phyloP scores from a whole-genome alignment of 805 yeast species.

The Grigorovia jiainica region DNA sequence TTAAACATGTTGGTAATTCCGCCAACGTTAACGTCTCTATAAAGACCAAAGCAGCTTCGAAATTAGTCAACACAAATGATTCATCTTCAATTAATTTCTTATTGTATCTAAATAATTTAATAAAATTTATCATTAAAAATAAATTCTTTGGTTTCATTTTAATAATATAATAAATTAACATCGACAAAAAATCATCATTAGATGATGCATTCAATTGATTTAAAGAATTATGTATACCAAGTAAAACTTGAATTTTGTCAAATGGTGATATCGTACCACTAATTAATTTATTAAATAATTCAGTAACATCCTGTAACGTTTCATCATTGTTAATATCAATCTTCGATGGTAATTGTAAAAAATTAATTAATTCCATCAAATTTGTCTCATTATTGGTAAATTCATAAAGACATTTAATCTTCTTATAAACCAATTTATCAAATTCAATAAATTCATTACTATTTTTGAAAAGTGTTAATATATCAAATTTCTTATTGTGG shows the following conservation, averaged over 20 bases:
- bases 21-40: constrained; percentile 21
- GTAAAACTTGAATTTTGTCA: constrained; percentile 20
- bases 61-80: constrained; percentile 25
- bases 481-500: constrained; percentile 11
- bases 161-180: constrained; percentile 23
- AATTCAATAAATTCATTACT: constrained; percentile 26
- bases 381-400: constrained; percentile 13
- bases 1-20: constrained; percentile 17
- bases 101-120: constrained; percentile 26
- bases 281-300: constrained; percentile 12
- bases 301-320: constrained; percentile 9
- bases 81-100: constrained; percentile 27
- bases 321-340: constrained; percentile 7
- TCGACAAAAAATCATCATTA: constrained; percentile 26
- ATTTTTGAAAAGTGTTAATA: constrained; percentile 22
- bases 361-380: constrained; percentile 15
- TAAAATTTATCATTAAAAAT: constrained; percentile 23
- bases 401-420: constrained; percentile 14
- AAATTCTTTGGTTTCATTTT: constrained; percentile 16
- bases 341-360: constrained; percentile 16
- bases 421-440: constrained; percentile 18
- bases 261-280: constrained; percentile 22
- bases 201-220: constrained; percentile 18
- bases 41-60: constrained; percentile 28
- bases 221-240: constrained; percentile 23